These are phyloP conservation scores for Chaetomiaceae sp. DNA, from an alignment of 2,329 filamentous ascomycete species.

Conservation along the genomic window DNA sequence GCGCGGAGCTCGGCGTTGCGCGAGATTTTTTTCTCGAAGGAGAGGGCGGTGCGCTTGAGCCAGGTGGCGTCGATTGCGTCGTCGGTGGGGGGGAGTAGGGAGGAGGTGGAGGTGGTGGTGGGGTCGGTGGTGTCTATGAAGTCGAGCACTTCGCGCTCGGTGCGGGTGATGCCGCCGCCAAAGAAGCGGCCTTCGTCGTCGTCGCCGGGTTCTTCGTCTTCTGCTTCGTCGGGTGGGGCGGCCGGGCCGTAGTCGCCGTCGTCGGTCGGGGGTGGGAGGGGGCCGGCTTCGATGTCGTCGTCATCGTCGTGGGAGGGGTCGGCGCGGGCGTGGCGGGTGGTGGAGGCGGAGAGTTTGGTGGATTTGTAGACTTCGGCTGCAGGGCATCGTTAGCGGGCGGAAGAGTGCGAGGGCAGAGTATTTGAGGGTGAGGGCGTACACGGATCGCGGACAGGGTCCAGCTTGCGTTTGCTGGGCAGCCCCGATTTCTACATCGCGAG, in stretches of 20 bases:
- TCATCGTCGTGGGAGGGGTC: conserved; percentile 36
- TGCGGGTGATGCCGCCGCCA: conserved; percentile 76
- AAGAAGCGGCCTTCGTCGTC: conserved; percentile 96
- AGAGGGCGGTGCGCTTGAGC: conserved; percentile 73
- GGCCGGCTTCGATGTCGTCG: conserved; percentile 39
- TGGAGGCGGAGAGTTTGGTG: conserved; percentile 44
- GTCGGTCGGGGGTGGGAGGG: conserved; percentile 40
- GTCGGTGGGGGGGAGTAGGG: conserved; percentile 28
- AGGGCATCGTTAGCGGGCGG: conserved; percentile 1
- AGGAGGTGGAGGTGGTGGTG: conserved; percentile 38
- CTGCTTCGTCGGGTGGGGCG: conserved; percentile 45
- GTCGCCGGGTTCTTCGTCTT: conserved; percentile 47
- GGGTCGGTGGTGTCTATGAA: conserved; percentile 61
- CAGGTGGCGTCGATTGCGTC: conserved; percentile 74
- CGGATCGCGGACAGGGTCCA: conserved; percentile 55
- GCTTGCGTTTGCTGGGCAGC: conserved; percentile 54
- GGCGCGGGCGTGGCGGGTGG: conserved; percentile 40
- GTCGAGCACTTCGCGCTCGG: conserved; percentile 78
- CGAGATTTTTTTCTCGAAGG: conserved; percentile 83
- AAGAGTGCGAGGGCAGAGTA: neutral
- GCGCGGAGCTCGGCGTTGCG: conserved; percentile 87
- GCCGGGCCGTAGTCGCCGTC: conserved; percentile 41
- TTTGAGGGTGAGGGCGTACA: conserved; percentile 40
- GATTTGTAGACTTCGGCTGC: conserved; percentile 60
- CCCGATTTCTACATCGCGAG: conserved; percentile 34